Percentiles rank a stretch among this genome's conserved stretches.
phyloP scores from a whole-genome alignment of 2,329 filamentous ascomycete genomes.

The Apiospora koreana region DNA sequence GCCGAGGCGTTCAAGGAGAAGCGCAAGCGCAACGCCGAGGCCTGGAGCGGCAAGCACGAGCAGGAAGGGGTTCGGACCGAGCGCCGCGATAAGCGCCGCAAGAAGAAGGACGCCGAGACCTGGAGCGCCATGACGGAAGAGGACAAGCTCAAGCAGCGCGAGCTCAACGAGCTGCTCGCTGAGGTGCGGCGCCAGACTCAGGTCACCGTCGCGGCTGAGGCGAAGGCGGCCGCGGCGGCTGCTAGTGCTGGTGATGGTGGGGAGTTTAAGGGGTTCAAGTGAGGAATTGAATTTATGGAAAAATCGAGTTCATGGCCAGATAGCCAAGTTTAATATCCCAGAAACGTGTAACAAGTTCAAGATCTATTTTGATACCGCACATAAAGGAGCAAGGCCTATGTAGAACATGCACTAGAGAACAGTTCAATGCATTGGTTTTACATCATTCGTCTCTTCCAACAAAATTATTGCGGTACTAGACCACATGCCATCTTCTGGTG shows the following conservation, averaged over 20 bases:
- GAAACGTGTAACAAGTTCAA: too few species aligned
- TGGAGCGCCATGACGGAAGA: slow-evolving; percentile 66
- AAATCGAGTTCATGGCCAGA: too few species aligned
- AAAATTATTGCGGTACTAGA: too few species aligned
- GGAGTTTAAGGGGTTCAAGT: slow-evolving; percentile 62
- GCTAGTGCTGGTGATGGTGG: slow-evolving; percentile 36
- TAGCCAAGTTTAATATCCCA: neutral
- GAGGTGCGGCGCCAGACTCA: slow-evolving; percentile 62
- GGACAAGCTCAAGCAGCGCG: slow-evolving; percentile 62
- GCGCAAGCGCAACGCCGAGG: slow-evolving; percentile 63
- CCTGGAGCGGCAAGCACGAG: slow-evolving; percentile 74
- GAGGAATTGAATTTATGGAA: neutral
- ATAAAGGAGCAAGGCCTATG: too few species aligned
- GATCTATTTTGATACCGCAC: too few species aligned
- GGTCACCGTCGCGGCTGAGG: slow-evolving; percentile 40
- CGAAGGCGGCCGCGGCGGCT: slow-evolving; percentile 15
- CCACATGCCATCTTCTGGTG: too few species aligned
- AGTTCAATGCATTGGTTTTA: too few species aligned
- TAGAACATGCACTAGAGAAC: too few species aligned
- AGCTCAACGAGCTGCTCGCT: slow-evolving; percentile 65
- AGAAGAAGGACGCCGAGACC: slow-evolving; percentile 64
- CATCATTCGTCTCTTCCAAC: too few species aligned
- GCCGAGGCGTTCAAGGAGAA: slow-evolving; percentile 35
- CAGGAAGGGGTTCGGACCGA: slow-evolving; percentile 62
- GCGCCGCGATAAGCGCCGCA: slow-evolving; percentile 64